Evolutionary conservation across 1,284 basidiomycete genomes (phyloP).

Genomic region (Coniferiporia sulphurascens): DNA sequence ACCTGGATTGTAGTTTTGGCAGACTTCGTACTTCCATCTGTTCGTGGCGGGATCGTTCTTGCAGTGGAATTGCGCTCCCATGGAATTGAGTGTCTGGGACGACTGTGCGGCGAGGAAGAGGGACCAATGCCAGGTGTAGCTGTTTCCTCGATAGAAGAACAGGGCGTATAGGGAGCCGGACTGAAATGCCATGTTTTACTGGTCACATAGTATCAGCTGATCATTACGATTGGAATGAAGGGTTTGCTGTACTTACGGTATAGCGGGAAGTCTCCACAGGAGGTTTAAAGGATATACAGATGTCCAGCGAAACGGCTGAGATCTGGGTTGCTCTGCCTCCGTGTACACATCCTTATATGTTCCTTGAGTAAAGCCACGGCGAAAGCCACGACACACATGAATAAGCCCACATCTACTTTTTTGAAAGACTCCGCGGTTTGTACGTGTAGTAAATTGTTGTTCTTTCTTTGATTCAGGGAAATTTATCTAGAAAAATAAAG

Average conservation of each 20-base stretch:
- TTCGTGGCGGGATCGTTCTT: neutral
- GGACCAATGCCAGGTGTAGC: neutral
- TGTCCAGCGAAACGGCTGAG: too few relatives aligned
- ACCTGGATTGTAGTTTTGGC: neutral
- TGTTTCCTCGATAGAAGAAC: neutral
- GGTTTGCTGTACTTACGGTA: neutral
- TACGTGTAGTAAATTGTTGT: too few relatives aligned
- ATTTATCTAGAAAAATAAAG: too few relatives aligned
- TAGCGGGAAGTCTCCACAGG: too few relatives aligned
- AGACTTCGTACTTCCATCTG: neutral
- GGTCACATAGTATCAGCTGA: neutral
- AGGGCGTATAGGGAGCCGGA: neutral
- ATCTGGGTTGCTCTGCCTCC: too few relatives aligned
- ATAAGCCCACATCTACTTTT: too few relatives aligned
- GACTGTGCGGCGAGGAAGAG: neutral
- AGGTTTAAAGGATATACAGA: too few relatives aligned
- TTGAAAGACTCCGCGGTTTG: too few relatives aligned
- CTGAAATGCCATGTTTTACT: neutral
- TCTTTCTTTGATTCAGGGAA: too few relatives aligned
- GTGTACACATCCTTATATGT: too few relatives aligned
- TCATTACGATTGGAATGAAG: neutral
- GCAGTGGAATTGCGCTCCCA: neutral
- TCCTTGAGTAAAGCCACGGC: too few relatives aligned
- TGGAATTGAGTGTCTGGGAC: neutral
- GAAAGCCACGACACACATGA: too few relatives aligned